A percentile compares a stretch with the other conserved stretches of the same genome.
Conservation (phyloP, 768 basidiomycete genomes). For the Podaxis sp. region DNA sequence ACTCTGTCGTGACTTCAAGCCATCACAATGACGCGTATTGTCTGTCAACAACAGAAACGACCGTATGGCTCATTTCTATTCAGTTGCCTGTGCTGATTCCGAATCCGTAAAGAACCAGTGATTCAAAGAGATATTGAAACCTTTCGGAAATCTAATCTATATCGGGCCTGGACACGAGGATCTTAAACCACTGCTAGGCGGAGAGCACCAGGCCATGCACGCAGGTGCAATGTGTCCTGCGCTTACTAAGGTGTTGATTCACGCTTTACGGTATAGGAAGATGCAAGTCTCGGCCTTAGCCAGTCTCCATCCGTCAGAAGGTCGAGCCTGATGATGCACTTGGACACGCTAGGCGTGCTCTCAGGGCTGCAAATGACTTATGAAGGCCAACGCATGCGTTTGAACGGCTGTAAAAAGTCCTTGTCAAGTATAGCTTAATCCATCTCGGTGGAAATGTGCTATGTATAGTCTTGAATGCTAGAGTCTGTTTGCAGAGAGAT, state of each 20-base stretch:
- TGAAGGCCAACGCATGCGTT: background rate
- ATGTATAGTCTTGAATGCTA: background rate
- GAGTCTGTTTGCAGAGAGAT: background rate
- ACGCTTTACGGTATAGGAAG: background rate
- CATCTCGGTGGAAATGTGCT: background rate
- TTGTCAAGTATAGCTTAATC: background rate
- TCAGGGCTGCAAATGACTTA: background rate
- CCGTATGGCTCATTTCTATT: background rate
- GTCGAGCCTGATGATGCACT: background rate
- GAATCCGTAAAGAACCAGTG: background rate
- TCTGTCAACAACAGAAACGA: background rate
- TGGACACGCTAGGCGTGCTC: background rate
- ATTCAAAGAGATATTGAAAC: background rate
- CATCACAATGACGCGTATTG: conserved; percentile 5
- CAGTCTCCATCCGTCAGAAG: background rate
- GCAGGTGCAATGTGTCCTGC: background rate
- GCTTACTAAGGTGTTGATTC: background rate
- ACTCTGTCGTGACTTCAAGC: background rate
- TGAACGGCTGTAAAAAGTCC: background rate
- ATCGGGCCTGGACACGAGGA: background rate
- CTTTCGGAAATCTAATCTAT: background rate
- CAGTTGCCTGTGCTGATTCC: background rate
- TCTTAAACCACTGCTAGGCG: background rate
- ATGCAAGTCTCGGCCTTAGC: background rate
- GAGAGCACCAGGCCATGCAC: background rate